Conservation (phyloP, 1,284 basidiomycete species). For the Rhodotorula sp. region DNA sequence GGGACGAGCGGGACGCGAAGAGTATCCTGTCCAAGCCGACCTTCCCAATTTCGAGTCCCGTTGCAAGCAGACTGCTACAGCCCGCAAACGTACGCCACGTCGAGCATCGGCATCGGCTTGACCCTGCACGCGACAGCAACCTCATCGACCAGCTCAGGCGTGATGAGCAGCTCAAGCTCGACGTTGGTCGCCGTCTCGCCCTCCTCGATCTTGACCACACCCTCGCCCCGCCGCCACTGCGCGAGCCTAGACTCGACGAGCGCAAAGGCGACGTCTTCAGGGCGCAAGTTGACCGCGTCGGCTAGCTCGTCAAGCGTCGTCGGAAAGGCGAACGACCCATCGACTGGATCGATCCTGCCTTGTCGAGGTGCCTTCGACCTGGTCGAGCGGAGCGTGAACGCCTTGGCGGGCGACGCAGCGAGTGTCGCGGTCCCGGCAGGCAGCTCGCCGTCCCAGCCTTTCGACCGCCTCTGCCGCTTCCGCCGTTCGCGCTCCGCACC, state of each 20-base stretch:
- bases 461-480: slow-evolving; percentile 9
- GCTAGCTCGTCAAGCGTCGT: slow-evolving; percentile 29
- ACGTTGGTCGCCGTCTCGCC: slow-evolving; percentile 36
- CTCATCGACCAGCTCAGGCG: slow-evolving; percentile 67
- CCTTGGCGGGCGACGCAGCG: slow-evolving; percentile 7
- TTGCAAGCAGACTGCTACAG: neutral
- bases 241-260: slow-evolving; percentile 82
- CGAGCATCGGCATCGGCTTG: slow-evolving; percentile 49
- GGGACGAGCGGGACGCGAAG: too few relatives aligned
- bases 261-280: slow-evolving; percentile 84
- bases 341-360: neutral
- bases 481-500: neutral
- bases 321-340: slow-evolving; percentile 22
- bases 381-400: slow-evolving; percentile 19
- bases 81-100: slow-evolving; percentile 23
- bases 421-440: slow-evolving; percentile 3
- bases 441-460: slow-evolving; percentile 30
- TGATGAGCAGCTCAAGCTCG: slow-evolving; percentile 57
- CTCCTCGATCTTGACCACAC: slow-evolving; percentile 12
- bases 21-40: too few relatives aligned
- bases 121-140: slow-evolving; percentile 63
- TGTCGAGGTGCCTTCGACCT: neutral
- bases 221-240: slow-evolving; percentile 46
- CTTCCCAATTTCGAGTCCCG: neutral
- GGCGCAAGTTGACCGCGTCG: slow-evolving; percentile 57